phyloP scores from a whole-genome alignment of 202 grass and related monocot genomes.

The Eragrostis tef region DNA sequence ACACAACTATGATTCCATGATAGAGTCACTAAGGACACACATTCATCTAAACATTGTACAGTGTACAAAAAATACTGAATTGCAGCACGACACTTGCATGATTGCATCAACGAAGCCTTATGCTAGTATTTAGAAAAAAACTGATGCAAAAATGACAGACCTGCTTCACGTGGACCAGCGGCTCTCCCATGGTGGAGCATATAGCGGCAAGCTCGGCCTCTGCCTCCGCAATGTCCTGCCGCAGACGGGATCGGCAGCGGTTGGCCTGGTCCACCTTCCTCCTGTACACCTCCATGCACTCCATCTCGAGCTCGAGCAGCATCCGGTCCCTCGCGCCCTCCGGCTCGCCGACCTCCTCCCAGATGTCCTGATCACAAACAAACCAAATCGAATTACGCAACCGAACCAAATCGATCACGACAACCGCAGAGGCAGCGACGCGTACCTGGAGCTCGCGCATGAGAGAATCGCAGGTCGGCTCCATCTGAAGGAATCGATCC shows the following conservation, averaged over 20 bases:
- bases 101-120: neutral
- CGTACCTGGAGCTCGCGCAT: neutral
- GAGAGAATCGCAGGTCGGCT: neutral
- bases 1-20: neutral
- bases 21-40: neutral
- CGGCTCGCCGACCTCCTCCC: neutral
- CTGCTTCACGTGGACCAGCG: neutral
- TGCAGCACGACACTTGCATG: neutral
- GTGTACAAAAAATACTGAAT: neutral
- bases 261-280: neutral
- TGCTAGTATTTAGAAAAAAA: neutral
- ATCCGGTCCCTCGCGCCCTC: neutral
- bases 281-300: neutral
- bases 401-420: neutral
- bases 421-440: neutral
- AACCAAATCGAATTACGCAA: neutral
- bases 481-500: neutral
- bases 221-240: neutral
- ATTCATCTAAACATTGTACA: neutral
- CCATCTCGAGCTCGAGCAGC: neutral
- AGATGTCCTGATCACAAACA: neutral
- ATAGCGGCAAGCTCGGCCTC: neutral
- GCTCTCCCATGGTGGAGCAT: neutral
- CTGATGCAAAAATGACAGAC: neutral
- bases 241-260: neutral